Evolutionary conservation across 305 asterid species (phyloP).

Genomic region (Rubia balearica): DNA sequence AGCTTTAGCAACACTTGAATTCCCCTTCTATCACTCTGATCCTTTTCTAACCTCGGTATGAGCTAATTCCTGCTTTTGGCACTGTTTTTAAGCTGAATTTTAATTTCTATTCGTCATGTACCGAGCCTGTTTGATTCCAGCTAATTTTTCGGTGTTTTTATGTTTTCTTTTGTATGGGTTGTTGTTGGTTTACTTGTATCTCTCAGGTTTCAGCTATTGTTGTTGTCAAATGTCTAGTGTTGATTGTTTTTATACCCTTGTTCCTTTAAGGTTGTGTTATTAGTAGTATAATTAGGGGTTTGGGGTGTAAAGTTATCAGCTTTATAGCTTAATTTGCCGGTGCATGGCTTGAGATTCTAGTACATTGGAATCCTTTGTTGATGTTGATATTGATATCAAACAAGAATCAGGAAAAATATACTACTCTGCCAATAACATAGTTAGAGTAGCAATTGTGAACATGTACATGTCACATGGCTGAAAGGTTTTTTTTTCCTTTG

Average conservation of each 20-base stretch:
- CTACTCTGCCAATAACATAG: not conserved
- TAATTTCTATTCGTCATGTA: not conserved
- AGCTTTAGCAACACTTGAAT: no score
- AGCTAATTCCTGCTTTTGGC: no score
- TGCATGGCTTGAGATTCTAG: constrained; percentile 23
- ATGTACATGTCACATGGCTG: not conserved
- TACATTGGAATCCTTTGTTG: constrained; percentile 13
- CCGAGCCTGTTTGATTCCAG: constrained; percentile 27
- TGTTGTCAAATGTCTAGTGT: constrained; percentile 14
- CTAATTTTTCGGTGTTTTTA: constrained; percentile 32
- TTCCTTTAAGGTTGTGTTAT: constrained; percentile 6
- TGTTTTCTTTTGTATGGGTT: constrained; percentile 25
- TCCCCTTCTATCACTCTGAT: no score
- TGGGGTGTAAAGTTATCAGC: constrained; percentile 13
- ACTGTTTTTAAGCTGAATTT: no score
- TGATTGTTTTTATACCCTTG: constrained; percentile 25
- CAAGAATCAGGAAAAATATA: not conserved
- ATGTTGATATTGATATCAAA: not conserved
- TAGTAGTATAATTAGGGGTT: constrained; percentile 19
- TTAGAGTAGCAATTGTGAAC: constrained; percentile 3
- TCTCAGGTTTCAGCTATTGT: constrained; percentile 13
- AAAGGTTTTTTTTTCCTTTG: no score
- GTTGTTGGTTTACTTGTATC: constrained; percentile 30
- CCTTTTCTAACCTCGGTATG: no score
- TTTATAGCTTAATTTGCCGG: constrained; percentile 17